phyloP scores from a whole-genome alignment of 1,284 basidiomycete species.

The Coniferiporia weirii region DNA sequence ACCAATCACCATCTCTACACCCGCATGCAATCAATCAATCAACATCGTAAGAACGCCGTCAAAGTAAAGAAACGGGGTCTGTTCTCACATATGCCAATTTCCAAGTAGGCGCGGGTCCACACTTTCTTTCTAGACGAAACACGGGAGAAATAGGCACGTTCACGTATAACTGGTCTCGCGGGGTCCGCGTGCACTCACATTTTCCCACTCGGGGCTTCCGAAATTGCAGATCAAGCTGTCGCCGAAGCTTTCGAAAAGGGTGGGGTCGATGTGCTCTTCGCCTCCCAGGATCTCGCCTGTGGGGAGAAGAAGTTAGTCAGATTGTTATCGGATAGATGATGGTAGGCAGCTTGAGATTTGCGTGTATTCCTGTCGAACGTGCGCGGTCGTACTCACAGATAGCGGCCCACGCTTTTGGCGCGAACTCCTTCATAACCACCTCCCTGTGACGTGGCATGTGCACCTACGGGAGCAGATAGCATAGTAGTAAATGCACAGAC shows the following conservation, averaged over 20 bases:
- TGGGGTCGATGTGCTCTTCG: conserved; percentile 31
- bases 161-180: too few species aligned
- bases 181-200: conserved; percentile 21
- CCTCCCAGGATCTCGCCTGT: conserved; percentile 32
- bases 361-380: background rate
- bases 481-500: background rate
- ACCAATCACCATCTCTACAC: conserved; percentile 30
- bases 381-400: conserved; percentile 26
- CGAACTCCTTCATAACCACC: conserved; percentile 29
- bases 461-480: conserved; percentile 20
- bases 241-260: conserved; percentile 29
- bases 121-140: conserved; percentile 20
- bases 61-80: background rate
- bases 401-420: conserved; percentile 32
- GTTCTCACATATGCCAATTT: conserved; percentile 32
- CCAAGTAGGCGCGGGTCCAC: conserved; percentile 29
- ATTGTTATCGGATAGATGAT: too few species aligned
- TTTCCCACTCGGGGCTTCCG: conserved; percentile 27
- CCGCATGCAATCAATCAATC: background rate
- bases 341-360: too few species aligned
- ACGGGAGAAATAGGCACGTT: too few species aligned
- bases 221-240: conserved; percentile 34
- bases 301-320: background rate
- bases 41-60: background rate
- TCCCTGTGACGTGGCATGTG: conserved; percentile 34